Evolutionary conservation across 2,329 filamentous ascomycete species (phyloP).

Genomic region (Xylogone sp.): DNA sequence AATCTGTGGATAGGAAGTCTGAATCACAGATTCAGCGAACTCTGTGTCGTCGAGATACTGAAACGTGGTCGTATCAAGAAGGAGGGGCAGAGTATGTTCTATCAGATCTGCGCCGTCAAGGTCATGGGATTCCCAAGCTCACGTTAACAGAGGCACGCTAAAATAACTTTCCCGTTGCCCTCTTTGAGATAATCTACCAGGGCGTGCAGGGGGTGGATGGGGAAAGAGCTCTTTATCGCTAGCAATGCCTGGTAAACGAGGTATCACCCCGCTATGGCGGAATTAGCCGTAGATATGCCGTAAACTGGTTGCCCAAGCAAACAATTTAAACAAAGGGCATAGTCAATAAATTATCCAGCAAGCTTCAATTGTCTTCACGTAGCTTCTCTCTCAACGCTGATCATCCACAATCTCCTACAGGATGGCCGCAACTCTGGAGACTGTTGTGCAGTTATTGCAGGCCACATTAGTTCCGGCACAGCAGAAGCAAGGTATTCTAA

Average conservation of each 20-base stretch:
- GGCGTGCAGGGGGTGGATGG: too few relatives aligned
- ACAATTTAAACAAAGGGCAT: too few relatives aligned
- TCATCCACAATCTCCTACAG: conserved; percentile 14
- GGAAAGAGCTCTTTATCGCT: too few relatives aligned
- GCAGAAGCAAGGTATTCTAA: conserved; percentile 76
- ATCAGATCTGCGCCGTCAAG: not conserved
- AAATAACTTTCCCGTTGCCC: not conserved
- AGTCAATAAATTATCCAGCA: not conserved
- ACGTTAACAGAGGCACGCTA: not conserved
- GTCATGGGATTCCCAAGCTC: not conserved
- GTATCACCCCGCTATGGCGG: not conserved
- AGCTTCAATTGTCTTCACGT: not conserved
- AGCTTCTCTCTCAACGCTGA: not conserved
- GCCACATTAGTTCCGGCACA: conserved; percentile 84
- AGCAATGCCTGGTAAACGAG: not conserved
- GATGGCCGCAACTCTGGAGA: conserved; percentile 60
- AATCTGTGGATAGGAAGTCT: not conserved
- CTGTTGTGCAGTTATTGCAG: conserved; percentile 78
- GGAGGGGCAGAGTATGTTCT: not conserved
- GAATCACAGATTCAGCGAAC: not conserved
- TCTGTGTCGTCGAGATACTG: not conserved
- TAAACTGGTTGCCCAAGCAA: not conserved
- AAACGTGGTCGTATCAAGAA: not conserved
- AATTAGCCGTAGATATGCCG: not conserved
- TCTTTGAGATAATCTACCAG: too few relatives aligned